Base-by-base conservation (phyloP, 169 alveolate genomes). In the Plasmodium vinckei region DNA sequence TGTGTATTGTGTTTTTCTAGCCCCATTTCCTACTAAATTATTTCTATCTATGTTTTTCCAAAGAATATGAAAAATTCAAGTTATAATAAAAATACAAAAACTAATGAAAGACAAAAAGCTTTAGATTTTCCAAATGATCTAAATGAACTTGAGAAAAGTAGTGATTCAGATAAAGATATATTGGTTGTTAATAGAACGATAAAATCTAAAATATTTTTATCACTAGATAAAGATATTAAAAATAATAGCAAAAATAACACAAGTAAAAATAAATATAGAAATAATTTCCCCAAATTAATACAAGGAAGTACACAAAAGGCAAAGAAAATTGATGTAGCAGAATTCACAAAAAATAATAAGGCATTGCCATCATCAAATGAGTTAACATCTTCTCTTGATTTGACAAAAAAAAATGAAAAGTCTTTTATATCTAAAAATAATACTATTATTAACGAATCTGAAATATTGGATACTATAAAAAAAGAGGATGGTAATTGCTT, bases 151-250 rank as follows among this genome's bases (percentile, higher is more conserved):
- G 82, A 79, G 9, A 67, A 65, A 59, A 79, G 89, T 33, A 71
- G 67, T 17, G 82, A 79, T 59, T 79, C 89, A 12, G 82, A 79
- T 42, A 56, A 79, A 65, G 59, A 79, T 12, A 79, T 79, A 53
- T 25, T 64, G 39, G 89, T 79, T 17, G 82, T 79, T 39, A 79
- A 79, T 60, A 65, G 89, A 69, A 65, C 9, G 33, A 64, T 79
- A 25, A 79, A 79, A 39, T 79, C 89, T 6, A 64, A 79, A 53
- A 79, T 79, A 65, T 79, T 65, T 56, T 42, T 79, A 13, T 57
- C 49, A 3, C 42, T 79, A 0, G 42, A 59, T 57, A 64, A 60
- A 9, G 15, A 33, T 13, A 57, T 23, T 13, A 79, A 65, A 17
- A 60, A 19, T 15, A 33, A 65, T n/a, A 51, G 4, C 39, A 61